phyloP scores from a whole-genome alignment of 2,329 filamentous ascomycete genomes.

The Colletotrichum spaethianum region DNA sequence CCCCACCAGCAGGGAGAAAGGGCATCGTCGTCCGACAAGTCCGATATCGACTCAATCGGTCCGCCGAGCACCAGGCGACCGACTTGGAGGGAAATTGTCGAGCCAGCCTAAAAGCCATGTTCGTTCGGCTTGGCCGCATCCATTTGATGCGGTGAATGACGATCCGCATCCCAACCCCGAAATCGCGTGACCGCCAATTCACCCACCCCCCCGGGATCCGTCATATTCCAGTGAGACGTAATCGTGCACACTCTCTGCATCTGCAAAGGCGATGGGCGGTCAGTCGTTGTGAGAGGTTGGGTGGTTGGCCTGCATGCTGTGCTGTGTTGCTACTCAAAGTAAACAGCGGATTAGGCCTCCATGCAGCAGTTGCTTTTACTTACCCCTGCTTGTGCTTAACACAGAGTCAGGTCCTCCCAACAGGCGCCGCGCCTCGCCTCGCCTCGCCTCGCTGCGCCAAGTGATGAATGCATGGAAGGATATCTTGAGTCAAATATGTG shows the following conservation, averaged over 20 bases:
- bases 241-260: not conserved
- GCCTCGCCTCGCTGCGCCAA: not conserved
- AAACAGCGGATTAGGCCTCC: slow-evolving; percentile 28
- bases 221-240: not conserved
- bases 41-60: slow-evolving; percentile 19
- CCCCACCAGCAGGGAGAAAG: slow-evolving; percentile 4
- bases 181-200: slow-evolving; percentile 25
- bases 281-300: not conserved
- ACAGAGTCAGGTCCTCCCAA: not conserved
- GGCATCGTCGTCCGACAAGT: slow-evolving; percentile 25
- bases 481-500: slow-evolving; percentile 24
- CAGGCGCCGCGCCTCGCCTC: not conserved
- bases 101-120: slow-evolving; percentile 13
- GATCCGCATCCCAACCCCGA: slow-evolving; percentile 15
- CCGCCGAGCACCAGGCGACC: slow-evolving; percentile 14
- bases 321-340: not conserved
- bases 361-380: slow-evolving; percentile 25
- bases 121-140: slow-evolving; percentile 38
- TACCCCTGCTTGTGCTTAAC: slow-evolving; percentile 16
- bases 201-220: not conserved
- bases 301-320: not conserved
- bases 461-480: not conserved
- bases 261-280: not conserved
- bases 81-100: not conserved
- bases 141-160: slow-evolving; percentile 31